phyloP scores from a whole-genome alignment of 176 grass and related monocot species.

The Zea luxurians region DNA sequence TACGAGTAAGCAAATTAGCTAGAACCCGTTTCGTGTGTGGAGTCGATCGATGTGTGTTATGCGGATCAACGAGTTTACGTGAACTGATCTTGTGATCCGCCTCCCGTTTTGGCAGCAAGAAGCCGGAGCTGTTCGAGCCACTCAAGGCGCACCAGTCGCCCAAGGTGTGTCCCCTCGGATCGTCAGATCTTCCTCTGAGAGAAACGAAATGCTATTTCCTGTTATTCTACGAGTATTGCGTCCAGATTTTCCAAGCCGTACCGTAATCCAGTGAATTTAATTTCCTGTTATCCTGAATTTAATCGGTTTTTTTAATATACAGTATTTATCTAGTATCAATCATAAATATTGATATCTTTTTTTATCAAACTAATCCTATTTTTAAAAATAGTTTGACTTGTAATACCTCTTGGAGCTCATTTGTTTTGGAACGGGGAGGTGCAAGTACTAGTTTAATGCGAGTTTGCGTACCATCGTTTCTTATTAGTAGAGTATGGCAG shows the following conservation, averaged over 20 bases:
- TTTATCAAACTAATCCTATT: too few species aligned
- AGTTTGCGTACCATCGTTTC: not conserved
- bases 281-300: too few species aligned
- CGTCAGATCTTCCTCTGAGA: not conserved
- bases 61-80: not conserved
- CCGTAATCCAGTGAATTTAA: not conserved
- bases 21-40: too few species aligned
- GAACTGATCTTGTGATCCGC: conserved; percentile 6
- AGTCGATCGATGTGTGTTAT: not conserved
- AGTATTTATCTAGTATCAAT: too few species aligned
- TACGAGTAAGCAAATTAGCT: conserved; percentile 59
- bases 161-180: conserved; percentile 26
- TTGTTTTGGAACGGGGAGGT: too few species aligned
- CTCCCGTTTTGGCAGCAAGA: conserved; percentile 49
- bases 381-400: too few species aligned
- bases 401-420: too few species aligned
- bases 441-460: not conserved
- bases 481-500: not conserved
- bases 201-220: not conserved
- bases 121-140: conserved; percentile 67
- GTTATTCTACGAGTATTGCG: not conserved
- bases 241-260: not conserved
- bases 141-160: conserved; percentile 72
- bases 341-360: too few species aligned
- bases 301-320: too few species aligned